Base-by-base conservation (phyloP, 306 rosid genomes). In the Corylus heterophylla region DNA sequence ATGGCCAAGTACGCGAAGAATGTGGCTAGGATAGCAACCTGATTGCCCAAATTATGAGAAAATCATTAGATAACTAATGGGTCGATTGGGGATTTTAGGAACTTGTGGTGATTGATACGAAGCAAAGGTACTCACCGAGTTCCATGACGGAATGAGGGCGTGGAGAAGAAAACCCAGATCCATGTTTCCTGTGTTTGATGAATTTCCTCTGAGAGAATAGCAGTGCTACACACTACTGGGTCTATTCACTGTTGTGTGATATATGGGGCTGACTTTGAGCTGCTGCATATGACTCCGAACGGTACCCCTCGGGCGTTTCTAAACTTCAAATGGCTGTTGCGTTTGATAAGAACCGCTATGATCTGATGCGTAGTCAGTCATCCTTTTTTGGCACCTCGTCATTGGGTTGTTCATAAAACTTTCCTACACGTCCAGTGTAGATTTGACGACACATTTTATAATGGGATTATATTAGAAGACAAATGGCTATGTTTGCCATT, bases 1-100 rank as follows among this genome's bases (percentile, higher is more conserved):
- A 96, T 68, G 22, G 92, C 94, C 91, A 93, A 81, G 90, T 96
- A 96, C 50, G 85, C 37, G 31, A 93, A 90, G 84, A 87, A 91
- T 18, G 81, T 85, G 63, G 79, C 83, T 7, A 93, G 92, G 16
- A 90, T 88, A 64, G 71, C 76, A 83, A 77, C 93, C 97, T 96
- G 75, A 82, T 22, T 27, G 71, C 67, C 81, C 74, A 56, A 67
- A 69, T 50, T 37, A 69, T 77, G n/a, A 52, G 22, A 1, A 22
- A 73, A 76, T 55, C 18, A 29, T 72, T 25, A 76, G 67, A 62
- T 31, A 51, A 63, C 75, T 9, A 39, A 71, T 35, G 47, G 47
- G 9, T 9, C 62, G 7, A n/a, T 49, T 49, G 17, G 14, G 49
- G 20, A 54, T 47, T 20, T 49, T 4, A 7, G 75, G 54, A 35